Base-by-base conservation (phyloP, 2,329 filamentous ascomycete genomes). In the Chrysosporium queenslandicum region DNA sequence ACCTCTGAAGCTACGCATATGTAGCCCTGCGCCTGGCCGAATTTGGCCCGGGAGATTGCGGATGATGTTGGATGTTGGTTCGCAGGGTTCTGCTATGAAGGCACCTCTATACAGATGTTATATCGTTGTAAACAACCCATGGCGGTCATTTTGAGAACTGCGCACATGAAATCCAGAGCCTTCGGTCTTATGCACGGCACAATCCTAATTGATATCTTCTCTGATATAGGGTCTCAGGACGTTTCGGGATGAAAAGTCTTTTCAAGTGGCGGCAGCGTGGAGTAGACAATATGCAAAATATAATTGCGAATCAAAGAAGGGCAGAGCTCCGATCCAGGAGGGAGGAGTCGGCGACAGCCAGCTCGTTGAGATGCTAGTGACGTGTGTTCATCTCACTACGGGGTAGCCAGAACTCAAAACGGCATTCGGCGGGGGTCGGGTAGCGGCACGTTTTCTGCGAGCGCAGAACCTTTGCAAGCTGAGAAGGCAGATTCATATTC, bases 381-480 rank as follows among this genome's bases (percentile, higher is more conserved):
- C 37, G 37, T 40, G 37, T 40, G 27, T 20, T 32, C 25, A 30
- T 32, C 25, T 43, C 23, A 8, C 3, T 14, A 27, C n/a, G n/a
- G n/a, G n/a, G n/a, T n/a, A 30, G 25, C n/a, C 18, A 45, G 20
- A 45, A 45, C 41, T 45, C n/a, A 45, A 45, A 43, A 45, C 18
- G 16, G 25, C 12, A n/a, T 1, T 12, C 18, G 16, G 14, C 9
- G 4, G n/a, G 14, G 30, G 29, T 36, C 43, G 43, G 43, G 23
- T 46, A 46, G 20, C 43, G 43, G 43, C 43, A 46, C 43, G 30
- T n/a, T 18, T 18, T n/a, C 27, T 7, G 11, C 3, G 37, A 36
- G 6, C 6, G n/a, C 6, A 1, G 27, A 18, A 46, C 29, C 18
- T 16, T 16, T 43, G 34, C 34, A 39, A 18, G 39, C 16, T 29